Conservation (phyloP, 768 basidiomycete species). For the Russula olivacea region DNA sequence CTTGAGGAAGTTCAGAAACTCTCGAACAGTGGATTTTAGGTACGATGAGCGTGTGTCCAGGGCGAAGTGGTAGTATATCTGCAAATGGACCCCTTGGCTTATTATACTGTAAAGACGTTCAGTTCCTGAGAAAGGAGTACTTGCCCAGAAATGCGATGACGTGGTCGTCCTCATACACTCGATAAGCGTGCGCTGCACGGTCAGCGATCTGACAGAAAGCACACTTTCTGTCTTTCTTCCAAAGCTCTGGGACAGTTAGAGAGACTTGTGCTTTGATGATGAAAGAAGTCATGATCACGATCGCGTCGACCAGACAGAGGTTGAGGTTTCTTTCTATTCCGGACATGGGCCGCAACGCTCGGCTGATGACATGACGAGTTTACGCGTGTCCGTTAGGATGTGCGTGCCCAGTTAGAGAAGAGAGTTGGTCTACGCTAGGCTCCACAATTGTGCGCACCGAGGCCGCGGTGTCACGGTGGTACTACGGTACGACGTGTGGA, state of each 20-base stretch:
- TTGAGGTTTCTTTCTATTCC: background rate
- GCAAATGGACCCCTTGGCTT: background rate
- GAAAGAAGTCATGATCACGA: conserved; percentile 69
- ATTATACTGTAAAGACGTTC: background rate
- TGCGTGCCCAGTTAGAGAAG: background rate
- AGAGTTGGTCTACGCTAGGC: background rate
- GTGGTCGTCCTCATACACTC: conserved; percentile 55
- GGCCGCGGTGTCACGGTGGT: background rate
- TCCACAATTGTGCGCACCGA: background rate
- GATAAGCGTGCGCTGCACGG: conserved; percentile 42
- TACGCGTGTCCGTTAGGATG: background rate
- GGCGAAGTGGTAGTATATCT: conserved; percentile 66
- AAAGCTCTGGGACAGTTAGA: conserved; percentile 42
- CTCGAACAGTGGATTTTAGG: conserved; percentile 58
- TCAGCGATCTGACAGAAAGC: conserved; percentile 62
- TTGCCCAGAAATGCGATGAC: conserved; percentile 62
- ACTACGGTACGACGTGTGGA: background rate
- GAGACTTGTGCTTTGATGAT: conserved; percentile 57
- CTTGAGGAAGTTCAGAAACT: conserved; percentile 58
- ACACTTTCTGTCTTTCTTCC: conserved; percentile 47
- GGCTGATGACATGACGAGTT: background rate
- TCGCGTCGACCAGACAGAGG: background rate
- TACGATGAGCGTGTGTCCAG: conserved; percentile 64
- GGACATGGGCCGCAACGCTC: background rate
- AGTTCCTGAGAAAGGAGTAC: conserved; percentile 6